phyloP scores from a whole-genome alignment of 768 basidiomycete genomes.

The Suillus spraguei region DNA sequence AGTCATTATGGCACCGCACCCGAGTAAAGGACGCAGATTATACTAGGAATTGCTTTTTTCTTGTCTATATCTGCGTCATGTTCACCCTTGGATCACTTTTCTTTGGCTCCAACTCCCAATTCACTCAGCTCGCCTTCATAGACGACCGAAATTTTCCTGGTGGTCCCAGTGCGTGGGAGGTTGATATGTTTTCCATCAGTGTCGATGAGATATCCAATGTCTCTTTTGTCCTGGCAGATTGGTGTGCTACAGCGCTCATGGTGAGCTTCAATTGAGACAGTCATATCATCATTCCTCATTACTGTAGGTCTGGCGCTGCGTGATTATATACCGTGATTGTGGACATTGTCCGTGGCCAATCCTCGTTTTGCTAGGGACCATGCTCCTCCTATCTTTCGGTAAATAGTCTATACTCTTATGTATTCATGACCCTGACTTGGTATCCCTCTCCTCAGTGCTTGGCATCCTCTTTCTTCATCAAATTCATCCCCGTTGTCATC shows the following conservation, averaged over 20 bases:
- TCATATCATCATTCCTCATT: not conserved
- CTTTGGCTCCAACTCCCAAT: constrained; percentile 28
- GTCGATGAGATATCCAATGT: constrained; percentile 28
- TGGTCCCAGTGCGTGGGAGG: constrained; percentile 25
- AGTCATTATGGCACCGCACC: constrained; percentile 20
- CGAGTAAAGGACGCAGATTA: constrained; percentile 18
- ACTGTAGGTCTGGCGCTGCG: constrained; percentile 31
- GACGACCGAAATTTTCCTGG: constrained; percentile 29
- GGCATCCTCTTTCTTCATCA: constrained; percentile 29
- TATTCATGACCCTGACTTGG: not conserved
- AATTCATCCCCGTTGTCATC: constrained; percentile 31
- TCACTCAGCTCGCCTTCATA: constrained; percentile 33
- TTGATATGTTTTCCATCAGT: constrained; percentile 31
- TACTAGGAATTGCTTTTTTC: constrained; percentile 23
- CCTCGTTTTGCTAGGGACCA: constrained; percentile 21
- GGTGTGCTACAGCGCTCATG: constrained; percentile 29
- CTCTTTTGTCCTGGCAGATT: constrained; percentile 31
- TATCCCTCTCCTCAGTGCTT: constrained; percentile 16
- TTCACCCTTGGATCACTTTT: constrained; percentile 29
- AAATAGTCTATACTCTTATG: not conserved
- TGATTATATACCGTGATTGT: constrained; percentile 29
- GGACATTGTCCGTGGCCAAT: constrained; percentile 18
- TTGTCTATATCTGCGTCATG: constrained; percentile 25
- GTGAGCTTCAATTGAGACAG: constrained; percentile 13
- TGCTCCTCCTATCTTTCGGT: constrained; percentile 30